phyloP scores from a whole-genome alignment of 352 stramenopile genomes.

The Phytopythium ostracodes region DNA sequence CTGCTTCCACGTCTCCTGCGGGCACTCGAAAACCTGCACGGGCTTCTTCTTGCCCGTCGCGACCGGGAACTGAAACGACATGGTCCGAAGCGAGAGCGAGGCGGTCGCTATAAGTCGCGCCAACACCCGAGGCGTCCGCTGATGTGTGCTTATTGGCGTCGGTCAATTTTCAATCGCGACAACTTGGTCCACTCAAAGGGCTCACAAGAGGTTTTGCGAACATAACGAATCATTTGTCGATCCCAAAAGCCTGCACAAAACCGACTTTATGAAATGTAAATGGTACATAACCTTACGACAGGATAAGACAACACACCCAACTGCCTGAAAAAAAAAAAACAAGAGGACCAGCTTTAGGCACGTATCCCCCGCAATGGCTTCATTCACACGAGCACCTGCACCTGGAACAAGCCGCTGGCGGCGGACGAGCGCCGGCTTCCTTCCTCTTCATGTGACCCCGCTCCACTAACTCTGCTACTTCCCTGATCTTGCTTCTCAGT shows the following conservation, averaged over 20 bases:
- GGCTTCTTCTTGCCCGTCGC: conserved; percentile 71
- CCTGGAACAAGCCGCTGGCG: conserved; percentile 50
- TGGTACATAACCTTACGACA: too few species aligned
- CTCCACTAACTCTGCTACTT: neutral
- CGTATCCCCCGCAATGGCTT: neutral
- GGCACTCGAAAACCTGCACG: conserved; percentile 77
- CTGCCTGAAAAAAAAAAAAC: neutral
- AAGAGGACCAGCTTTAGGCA: neutral
- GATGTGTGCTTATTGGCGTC: too few species aligned
- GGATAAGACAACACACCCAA: too few species aligned
- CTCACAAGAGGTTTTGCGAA: too few species aligned
- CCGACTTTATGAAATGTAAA: too few species aligned
- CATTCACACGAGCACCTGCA: conserved; percentile 52
- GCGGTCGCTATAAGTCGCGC: too few species aligned
- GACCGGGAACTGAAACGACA: conserved; percentile 71
- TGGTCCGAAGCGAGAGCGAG: too few species aligned
- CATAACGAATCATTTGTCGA: too few species aligned
- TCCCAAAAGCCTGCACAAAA: too few species aligned
- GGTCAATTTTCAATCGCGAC: too few species aligned
- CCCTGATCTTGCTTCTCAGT: neutral
- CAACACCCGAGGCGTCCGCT: neutral
- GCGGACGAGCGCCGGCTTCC: conserved; percentile 1
- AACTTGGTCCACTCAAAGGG: too few species aligned
- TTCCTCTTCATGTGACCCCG: neutral
- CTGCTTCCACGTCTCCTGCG: conserved; percentile 68